Conservation (phyloP, 805 yeast species). For the Candida jianshihensis region DNA sequence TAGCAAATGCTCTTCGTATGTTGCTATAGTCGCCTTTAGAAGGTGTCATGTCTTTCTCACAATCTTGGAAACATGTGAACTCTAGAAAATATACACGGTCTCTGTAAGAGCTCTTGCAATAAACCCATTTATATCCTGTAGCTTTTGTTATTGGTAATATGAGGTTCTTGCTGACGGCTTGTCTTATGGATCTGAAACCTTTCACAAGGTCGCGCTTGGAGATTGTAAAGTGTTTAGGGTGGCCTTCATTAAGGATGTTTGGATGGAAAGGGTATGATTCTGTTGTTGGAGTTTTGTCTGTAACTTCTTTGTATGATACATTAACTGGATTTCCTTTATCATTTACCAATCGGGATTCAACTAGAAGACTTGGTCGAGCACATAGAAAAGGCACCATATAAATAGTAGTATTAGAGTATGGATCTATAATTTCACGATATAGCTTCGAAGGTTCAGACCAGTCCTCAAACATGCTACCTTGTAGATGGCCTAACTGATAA, state of each 20-base stretch:
- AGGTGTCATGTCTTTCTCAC: constrained; percentile 14
- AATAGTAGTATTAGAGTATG: constrained; percentile 14
- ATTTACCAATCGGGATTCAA: constrained; percentile 16
- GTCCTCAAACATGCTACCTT: constrained; percentile 14
- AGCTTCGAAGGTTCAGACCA: constrained; percentile 9
- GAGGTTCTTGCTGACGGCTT: constrained; percentile 13
- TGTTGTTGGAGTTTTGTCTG: constrained; percentile 14
- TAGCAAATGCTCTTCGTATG: constrained; percentile 6
- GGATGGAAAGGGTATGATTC: constrained; percentile 19
- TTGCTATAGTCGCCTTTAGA: constrained; percentile 10
- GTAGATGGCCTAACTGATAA: constrained; percentile 17
- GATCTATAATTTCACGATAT: constrained; percentile 15
- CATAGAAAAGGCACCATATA: constrained; percentile 16
- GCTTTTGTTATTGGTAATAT: constrained; percentile 15
- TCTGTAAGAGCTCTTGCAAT: constrained; percentile 16
- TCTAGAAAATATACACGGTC: constrained; percentile 15
- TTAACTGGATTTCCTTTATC: constrained; percentile 17
- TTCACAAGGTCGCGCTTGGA: constrained; percentile 13
- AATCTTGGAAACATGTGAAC: constrained; percentile 21
- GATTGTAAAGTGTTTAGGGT: constrained; percentile 15
- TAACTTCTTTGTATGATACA: constrained; percentile 15
- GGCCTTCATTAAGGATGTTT: constrained; percentile 9
- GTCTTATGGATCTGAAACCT: constrained; percentile 16
- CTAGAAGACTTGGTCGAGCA: constrained; percentile 14
- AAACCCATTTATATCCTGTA: constrained; percentile 22